Evolutionary conservation across 2,329 filamentous ascomycete genomes (phyloP).

Genomic region (Lachnellula occidentalis): DNA sequence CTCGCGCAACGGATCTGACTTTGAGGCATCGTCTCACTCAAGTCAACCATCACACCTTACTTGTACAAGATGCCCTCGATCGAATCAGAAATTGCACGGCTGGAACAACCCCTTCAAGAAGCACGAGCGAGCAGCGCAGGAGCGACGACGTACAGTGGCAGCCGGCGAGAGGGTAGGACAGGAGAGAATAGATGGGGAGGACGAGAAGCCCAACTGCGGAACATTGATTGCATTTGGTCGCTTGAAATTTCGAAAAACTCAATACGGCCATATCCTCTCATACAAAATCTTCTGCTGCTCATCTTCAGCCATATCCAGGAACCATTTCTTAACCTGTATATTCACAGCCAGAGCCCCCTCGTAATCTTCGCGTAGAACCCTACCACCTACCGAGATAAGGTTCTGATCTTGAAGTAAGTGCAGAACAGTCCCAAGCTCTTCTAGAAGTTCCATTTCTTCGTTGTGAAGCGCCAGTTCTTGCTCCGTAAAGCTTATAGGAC

Average conservation of each 20-base stretch:
- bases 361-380: slow-evolving; percentile 12
- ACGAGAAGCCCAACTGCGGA: too few relatives aligned
- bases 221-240: too few relatives aligned
- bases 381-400: slow-evolving; percentile 11
- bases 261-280: slow-evolving; percentile 12
- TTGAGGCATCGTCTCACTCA: too few relatives aligned
- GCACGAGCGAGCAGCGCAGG: too few relatives aligned
- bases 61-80: too few relatives aligned
- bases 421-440: slow-evolving; percentile 11
- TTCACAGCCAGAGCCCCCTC: slow-evolving; percentile 8
- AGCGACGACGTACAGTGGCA: too few relatives aligned
- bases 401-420: slow-evolving; percentile 12
- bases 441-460: slow-evolving; percentile 11
- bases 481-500: slow-evolving; percentile 11
- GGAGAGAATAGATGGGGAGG: too few relatives aligned
- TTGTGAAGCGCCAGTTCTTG: slow-evolving; percentile 11
- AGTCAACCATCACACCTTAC: too few relatives aligned
- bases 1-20: too few relatives aligned
- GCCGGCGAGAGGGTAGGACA: too few relatives aligned
- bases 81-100: too few relatives aligned
- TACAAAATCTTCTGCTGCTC: slow-evolving; percentile 9
- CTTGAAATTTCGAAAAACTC: not conserved
- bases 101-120: too few relatives aligned
- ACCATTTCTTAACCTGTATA: slow-evolving; percentile 9
- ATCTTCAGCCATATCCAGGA: slow-evolving; percentile 9